Evolutionary conservation across 768 basidiomycete species (phyloP).

Genomic region (Suillus tomentosus): DNA sequence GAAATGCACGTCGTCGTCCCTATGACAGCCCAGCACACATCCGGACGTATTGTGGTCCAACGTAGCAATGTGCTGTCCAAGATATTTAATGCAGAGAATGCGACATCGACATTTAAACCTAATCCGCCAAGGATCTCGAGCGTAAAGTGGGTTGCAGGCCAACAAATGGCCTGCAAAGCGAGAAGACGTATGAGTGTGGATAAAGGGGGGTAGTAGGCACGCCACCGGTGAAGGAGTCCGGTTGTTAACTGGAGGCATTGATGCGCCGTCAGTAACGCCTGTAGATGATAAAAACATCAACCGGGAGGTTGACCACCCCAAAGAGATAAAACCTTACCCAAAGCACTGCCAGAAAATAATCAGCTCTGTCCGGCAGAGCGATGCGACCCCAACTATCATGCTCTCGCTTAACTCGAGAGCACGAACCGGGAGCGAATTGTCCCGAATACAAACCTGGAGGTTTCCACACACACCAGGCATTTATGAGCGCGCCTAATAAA

Average conservation of each 20-base stretch:
- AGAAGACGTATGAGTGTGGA: conserved; percentile 90
- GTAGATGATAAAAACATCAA: conserved; percentile 7
- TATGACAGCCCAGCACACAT: conserved; percentile 88
- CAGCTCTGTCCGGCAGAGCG: conserved; percentile 53
- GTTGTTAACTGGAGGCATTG: conserved; percentile 89
- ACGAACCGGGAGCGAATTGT: conserved; percentile 14
- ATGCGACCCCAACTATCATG: conserved; percentile 29
- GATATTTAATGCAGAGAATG: conserved; percentile 14
- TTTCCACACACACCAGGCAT: conserved; percentile 53
- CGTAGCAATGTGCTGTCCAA: conserved; percentile 33
- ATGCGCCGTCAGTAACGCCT: conserved; percentile 85
- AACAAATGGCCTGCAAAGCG: conserved; percentile 93
- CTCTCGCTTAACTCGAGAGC: conserved; percentile 7
- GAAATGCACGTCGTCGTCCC: conserved; percentile 86
- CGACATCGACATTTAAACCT: conserved; percentile 20
- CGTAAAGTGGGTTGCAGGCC: conserved; percentile 90
- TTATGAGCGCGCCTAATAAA: conserved; percentile 62
- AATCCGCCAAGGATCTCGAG: conserved; percentile 64
- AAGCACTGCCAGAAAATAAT: conserved; percentile 66
- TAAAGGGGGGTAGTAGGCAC: conserved; percentile 84
- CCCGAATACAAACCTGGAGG: conserved; percentile 38
- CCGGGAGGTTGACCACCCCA: background rate
- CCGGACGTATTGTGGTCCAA: conserved; percentile 63
- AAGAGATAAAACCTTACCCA: conserved; percentile 54
- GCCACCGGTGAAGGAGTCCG: conserved; percentile 88